Conservation (phyloP, 306 rosid genomes). For the Parietaria judaica region DNA sequence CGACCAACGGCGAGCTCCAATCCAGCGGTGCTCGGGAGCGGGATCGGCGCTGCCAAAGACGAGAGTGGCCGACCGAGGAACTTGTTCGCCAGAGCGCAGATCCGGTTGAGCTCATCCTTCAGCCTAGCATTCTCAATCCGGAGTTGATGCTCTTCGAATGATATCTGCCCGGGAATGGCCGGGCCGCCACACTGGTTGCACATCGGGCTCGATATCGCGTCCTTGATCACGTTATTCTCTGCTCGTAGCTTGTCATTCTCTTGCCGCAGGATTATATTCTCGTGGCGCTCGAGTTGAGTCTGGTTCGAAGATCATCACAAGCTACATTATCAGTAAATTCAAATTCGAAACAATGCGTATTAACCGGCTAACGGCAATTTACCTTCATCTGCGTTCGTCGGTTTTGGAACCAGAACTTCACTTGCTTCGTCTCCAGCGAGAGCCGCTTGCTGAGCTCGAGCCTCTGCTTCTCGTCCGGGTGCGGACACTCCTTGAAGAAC, state of each 20-base stretch:
- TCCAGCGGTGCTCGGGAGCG: slow-evolving; percentile 31
- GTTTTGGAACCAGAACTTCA: slow-evolving; percentile 96
- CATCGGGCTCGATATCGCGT: slow-evolving; percentile 55
- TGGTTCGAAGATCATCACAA: slow-evolving; percentile 26
- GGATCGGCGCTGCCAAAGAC: slow-evolving; percentile 26
- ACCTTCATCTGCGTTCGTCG: slow-evolving; percentile 95
- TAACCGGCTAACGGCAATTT: neutral
- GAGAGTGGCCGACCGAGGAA: slow-evolving; percentile 63
- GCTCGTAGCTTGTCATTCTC: slow-evolving; percentile 83
- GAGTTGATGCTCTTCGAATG: slow-evolving; percentile 70
- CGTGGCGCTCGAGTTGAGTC: slow-evolving; percentile 90
- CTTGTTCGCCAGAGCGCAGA: slow-evolving; percentile 44
- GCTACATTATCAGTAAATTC: too few species aligned
- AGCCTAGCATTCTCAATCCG: slow-evolving; percentile 74
- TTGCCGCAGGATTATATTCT: slow-evolving; percentile 65
- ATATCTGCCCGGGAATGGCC: slow-evolving; percentile 67
- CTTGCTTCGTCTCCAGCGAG: slow-evolving; percentile 68
- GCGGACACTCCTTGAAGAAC: slow-evolving; percentile 78
- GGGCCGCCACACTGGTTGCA: slow-evolving; percentile 80
- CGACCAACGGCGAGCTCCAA: slow-evolving; percentile 66
- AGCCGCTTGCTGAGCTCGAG: slow-evolving; percentile 63
- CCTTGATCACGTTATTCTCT: slow-evolving; percentile 64
- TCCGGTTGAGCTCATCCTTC: slow-evolving; percentile 57
- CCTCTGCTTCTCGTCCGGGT: slow-evolving; percentile 96
- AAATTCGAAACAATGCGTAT: neutral